Conservation (phyloP, 768 basidiomycete species). For the Xerocomellus amylosporus region DNA sequence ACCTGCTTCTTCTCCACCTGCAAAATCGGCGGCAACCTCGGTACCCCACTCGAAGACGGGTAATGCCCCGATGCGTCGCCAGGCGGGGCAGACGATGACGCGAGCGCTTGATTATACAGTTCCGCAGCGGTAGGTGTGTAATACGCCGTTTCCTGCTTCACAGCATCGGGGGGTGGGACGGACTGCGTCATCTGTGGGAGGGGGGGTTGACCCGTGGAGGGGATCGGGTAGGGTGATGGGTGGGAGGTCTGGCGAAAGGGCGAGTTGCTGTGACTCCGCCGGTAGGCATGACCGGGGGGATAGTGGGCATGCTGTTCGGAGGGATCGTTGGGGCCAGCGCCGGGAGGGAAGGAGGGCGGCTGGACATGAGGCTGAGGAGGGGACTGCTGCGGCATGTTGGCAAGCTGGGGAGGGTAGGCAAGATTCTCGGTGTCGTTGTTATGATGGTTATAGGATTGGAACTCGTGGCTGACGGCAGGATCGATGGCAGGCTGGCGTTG, state of each 20-base stretch:
- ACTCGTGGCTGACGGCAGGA: constrained; percentile 36
- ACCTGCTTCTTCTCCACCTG: constrained; percentile 95
- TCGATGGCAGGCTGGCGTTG: constrained; percentile 33
- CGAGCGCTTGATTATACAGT: constrained; percentile 49
- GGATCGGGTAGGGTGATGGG: constrained; percentile 39
- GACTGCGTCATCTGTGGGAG: constrained; percentile 28
- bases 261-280: constrained; percentile 32
- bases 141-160: constrained; percentile 43
- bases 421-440: constrained; percentile 22
- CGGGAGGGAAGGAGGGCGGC: constrained; percentile 36
- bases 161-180: constrained; percentile 21
- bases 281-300: constrained; percentile 33
- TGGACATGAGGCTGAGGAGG: constrained; percentile 33
- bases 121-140: constrained; percentile 54
- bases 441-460: constrained; percentile 32
- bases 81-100: constrained; percentile 27
- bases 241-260: constrained; percentile 39
- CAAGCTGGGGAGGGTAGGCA: constrained; percentile 27
- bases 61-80: constrained; percentile 30
- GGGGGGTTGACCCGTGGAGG: constrained; percentile 30
- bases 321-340: constrained; percentile 35
- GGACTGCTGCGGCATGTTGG: constrained; percentile 33
- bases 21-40: constrained; percentile 76
- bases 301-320: constrained; percentile 35
- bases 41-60: constrained; percentile 32